These are phyloP conservation scores for Vachellia pachyceras DNA, from an alignment of 306 rosid genomes.

Conservation along the genomic window DNA sequence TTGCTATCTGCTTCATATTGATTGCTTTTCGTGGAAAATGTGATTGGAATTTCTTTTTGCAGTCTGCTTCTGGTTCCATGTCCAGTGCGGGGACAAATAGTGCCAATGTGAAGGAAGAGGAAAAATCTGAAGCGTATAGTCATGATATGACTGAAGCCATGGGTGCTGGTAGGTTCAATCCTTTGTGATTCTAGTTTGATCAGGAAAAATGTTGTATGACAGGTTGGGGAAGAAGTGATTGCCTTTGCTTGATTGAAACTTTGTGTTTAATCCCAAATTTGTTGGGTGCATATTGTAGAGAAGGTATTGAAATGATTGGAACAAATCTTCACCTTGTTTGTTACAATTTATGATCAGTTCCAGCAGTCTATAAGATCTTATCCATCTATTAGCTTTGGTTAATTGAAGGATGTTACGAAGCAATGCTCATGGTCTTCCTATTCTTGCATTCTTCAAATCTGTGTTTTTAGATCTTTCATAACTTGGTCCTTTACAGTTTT, in stretches of 20 bases:
- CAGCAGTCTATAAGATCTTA: conserved; percentile 24
- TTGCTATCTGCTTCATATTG: conserved; percentile 8
- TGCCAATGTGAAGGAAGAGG: conserved; percentile 54
- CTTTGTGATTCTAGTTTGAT: conserved; percentile 32
- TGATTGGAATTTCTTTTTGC: conserved; percentile 39
- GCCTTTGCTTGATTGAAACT: conserved; percentile 32
- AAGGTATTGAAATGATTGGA: conserved; percentile 15
- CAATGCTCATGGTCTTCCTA: conserved; percentile 9
- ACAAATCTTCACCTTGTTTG: conserved; percentile 13
- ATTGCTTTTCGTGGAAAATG: conserved; percentile 9
- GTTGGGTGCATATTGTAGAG: conserved; percentile 11
- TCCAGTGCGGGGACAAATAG: conserved; percentile 67
- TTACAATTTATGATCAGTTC: conserved; percentile 16
- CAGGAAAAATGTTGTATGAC: conserved; percentile 3
- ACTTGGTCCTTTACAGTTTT: conserved; percentile 60
- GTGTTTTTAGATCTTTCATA: conserved; percentile 38
- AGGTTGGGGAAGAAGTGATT: conserved; percentile 20
- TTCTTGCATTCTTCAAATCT: conserved; percentile 23
- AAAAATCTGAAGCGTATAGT: conserved; percentile 77
- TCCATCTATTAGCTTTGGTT: conserved; percentile 29
- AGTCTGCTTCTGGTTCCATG: conserved; percentile 78
- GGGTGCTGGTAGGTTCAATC: conserved; percentile 88
- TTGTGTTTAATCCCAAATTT: neutral
- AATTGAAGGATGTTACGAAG: conserved; percentile 6
- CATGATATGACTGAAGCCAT: conserved; percentile 87